These are phyloP conservation scores for Ophiostoma australiae DNA, from an alignment of 2,329 filamentous ascomycete genomes.

Conservation along the genomic window DNA sequence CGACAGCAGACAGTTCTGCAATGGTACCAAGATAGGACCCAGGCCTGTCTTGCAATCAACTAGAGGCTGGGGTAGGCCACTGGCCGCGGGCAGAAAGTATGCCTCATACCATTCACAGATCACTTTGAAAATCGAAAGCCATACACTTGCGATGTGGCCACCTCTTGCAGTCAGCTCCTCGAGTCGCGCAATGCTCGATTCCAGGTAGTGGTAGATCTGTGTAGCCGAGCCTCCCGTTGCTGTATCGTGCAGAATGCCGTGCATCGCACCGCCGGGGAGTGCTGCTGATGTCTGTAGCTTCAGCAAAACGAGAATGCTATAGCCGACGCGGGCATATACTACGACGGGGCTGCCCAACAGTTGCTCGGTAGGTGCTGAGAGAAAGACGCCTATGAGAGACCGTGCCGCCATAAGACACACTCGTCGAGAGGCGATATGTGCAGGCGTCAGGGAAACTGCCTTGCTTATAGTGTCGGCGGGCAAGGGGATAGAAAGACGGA, in stretches of 20 bases:
- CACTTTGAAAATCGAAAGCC: neutral
- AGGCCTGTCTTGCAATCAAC: neutral
- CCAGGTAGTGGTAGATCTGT: neutral
- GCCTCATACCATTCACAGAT: neutral
- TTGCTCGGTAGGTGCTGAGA: slow-evolving; percentile 20
- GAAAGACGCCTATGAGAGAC: slow-evolving; percentile 22
- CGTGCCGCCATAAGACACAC: slow-evolving; percentile 18
- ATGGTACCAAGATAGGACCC: neutral
- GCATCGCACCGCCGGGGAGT: neutral
- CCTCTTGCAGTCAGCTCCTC: neutral
- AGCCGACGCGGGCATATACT: slow-evolving; percentile 24
- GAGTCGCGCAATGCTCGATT: neutral
- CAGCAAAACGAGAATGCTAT: slow-evolving; percentile 23
- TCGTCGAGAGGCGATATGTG: neutral
- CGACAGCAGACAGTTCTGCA: neutral
- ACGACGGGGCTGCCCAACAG: slow-evolving; percentile 20
- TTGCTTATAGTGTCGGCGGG: neutral
- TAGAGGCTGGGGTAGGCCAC: neutral
- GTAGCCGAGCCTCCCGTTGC: neutral
- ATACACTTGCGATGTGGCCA: neutral
- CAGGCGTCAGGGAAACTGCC: neutral
- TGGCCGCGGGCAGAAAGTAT: neutral
- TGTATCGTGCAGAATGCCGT: neutral
- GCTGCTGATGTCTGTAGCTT: slow-evolving; percentile 15
- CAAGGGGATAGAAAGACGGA: slow-evolving; percentile 19